Conservation (phyloP, 306 rosid species). For the Rosa lucieae region DNA sequence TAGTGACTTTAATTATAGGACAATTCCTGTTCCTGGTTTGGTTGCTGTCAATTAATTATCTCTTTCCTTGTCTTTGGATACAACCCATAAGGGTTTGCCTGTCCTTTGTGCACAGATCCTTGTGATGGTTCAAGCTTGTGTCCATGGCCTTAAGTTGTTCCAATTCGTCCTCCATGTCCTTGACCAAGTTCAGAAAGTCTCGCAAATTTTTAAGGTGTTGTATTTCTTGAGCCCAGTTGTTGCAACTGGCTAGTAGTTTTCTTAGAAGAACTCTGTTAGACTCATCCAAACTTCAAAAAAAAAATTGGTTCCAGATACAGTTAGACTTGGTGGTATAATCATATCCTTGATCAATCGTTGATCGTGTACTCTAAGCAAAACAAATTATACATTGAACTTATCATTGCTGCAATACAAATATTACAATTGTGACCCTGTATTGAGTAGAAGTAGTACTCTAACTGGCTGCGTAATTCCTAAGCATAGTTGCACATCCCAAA, state of each 20-base stretch:
- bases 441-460: not conserved
- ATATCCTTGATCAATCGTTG: not conserved
- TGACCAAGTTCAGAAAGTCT: not conserved
- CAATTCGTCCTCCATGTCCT: not conserved
- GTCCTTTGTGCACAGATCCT: too few species aligned
- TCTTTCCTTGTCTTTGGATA: too few species aligned
- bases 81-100: too few species aligned
- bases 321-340: not conserved
- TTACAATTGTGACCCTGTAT: too few species aligned
- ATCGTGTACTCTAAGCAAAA: too few species aligned
- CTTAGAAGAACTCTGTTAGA: too few species aligned
- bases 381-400: not conserved
- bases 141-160: not conserved
- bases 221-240: not conserved
- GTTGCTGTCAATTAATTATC: too few species aligned
- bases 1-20: too few species aligned
- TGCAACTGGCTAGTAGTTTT: not conserved
- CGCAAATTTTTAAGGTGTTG: not conserved
- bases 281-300: too few species aligned
- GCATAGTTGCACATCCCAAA: constrained; percentile 62
- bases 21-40: too few species aligned
- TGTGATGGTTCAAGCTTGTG: too few species aligned
- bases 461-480: not conserved
- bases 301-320: too few species aligned
- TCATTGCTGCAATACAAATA: not conserved